Evolutionary conservation across 2,329 filamentous ascomycete species (phyloP).

Genomic region (Fusarium coffeatum): DNA sequence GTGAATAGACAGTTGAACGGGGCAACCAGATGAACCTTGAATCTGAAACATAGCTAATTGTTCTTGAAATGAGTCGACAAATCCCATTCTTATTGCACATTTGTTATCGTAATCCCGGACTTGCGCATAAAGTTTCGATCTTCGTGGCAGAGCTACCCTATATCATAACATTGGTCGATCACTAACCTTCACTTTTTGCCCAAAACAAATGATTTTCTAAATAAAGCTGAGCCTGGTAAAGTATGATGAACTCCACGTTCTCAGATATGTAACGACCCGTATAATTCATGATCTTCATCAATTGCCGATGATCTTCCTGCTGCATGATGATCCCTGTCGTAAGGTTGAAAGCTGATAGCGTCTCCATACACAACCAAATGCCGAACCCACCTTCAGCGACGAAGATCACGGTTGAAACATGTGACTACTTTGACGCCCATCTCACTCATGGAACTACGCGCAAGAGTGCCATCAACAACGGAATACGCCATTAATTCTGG

Average conservation of each 20-base stretch:
- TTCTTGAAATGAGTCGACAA: neutral
- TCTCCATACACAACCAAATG: neutral
- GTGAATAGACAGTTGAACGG: constrained; percentile 1
- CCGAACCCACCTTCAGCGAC: neutral
- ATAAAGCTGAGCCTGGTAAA: neutral
- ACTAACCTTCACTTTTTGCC: too few relatives aligned
- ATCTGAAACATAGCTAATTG: constrained; percentile 9
- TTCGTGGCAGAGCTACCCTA: constrained; percentile 4
- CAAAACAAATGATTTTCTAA: neutral
- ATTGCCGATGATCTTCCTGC: constrained; percentile 14
- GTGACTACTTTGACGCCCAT: neutral
- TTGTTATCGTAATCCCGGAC: neutral
- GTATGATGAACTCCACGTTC: neutral
- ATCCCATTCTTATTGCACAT: neutral
- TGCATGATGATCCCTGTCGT: constrained; percentile 15
- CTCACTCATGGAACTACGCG: neutral
- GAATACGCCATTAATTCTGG: neutral
- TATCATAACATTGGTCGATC: neutral
- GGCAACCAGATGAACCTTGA: constrained; percentile 7
- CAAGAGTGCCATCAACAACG: neutral
- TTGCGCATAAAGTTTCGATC: constrained; percentile 8
- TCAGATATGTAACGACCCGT: neutral
- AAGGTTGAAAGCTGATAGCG: neutral
- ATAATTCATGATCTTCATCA: neutral
- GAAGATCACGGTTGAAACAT: neutral